Conservation (phyloP, 352 stramenopile genomes). For the Phytophthora pistaciae region DNA sequence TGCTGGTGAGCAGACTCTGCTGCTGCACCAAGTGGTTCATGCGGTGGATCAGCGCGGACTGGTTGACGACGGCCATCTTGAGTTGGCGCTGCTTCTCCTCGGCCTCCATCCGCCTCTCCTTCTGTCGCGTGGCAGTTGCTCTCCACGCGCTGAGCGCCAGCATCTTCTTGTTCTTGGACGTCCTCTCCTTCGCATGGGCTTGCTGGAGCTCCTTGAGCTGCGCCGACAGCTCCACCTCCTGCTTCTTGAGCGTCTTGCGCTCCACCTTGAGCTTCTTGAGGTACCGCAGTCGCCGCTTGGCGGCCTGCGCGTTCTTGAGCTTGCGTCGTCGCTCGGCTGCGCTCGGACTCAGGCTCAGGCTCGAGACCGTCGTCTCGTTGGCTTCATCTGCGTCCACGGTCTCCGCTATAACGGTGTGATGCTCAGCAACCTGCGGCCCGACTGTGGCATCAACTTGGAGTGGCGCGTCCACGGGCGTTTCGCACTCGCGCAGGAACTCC, state of each 20-base stretch:
- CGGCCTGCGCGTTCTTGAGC: slow-evolving; percentile 27
- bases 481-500: slow-evolving; percentile 30
- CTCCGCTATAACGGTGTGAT: slow-evolving; percentile 4
- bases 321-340: slow-evolving; percentile 13
- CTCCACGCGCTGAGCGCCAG: slow-evolving; percentile 25
- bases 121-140: slow-evolving; percentile 25
- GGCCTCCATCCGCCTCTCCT: slow-evolving; percentile 25
- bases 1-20: slow-evolving; percentile 7
- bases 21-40: slow-evolving; percentile 23
- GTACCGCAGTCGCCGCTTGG: slow-evolving; percentile 25
- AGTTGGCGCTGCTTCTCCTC: slow-evolving; percentile 29
- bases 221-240: slow-evolving; percentile 23
- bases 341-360: too few relatives aligned
- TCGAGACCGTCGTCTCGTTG: neutral
- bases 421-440: neutral
- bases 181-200: slow-evolving; percentile 4
- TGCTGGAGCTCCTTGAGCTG: slow-evolving; percentile 19
- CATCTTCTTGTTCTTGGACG: slow-evolving; percentile 24
- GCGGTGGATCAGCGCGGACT: slow-evolving; percentile 25
- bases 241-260: slow-evolving; percentile 23
- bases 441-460: neutral
- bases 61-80: slow-evolving; percentile 19
- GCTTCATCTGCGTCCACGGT: neutral
- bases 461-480: slow-evolving; percentile 1
- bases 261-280: slow-evolving; percentile 32